These are phyloP conservation scores for Vigna trinervia DNA, from an alignment of 306 rosid genomes.

Conservation along the genomic window DNA sequence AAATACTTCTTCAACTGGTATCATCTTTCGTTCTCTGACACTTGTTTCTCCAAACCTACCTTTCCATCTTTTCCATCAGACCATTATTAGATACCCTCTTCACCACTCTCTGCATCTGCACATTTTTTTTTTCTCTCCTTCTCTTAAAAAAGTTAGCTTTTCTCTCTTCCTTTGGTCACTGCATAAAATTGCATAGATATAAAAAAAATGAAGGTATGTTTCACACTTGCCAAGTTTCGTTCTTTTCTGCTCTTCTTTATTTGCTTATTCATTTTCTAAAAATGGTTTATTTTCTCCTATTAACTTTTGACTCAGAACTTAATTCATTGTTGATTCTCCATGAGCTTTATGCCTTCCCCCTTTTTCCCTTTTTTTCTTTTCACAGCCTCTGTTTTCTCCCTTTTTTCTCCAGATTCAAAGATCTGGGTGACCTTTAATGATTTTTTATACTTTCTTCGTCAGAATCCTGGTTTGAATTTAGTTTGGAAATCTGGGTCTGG, in stretches of 20 bases:
- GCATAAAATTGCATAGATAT: slow-evolving; percentile 23
- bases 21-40: slow-evolving; percentile 21
- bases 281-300: neutral
- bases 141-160: neutral
- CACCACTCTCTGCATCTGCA: neutral
- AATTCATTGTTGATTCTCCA: slow-evolving; percentile 48
- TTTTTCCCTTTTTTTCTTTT: neutral
- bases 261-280: neutral
- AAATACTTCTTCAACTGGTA: neutral
- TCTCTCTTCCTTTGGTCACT: slow-evolving; percentile 45
- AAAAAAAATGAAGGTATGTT: slow-evolving; percentile 72
- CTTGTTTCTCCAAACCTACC: slow-evolving; percentile 3
- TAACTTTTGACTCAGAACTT: slow-evolving; percentile 10
- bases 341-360: slow-evolving; percentile 33
- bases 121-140: slow-evolving; percentile 2
- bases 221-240: slow-evolving; percentile 41
- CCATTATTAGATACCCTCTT: slow-evolving; percentile 38
- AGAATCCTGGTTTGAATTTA: slow-evolving; percentile 39
- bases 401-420: slow-evolving; percentile 34
- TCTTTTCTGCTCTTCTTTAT: neutral
- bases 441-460: slow-evolving; percentile 31
- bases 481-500: slow-evolving; percentile 9
- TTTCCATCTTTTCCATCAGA: slow-evolving; percentile 34
- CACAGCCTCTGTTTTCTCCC: slow-evolving; percentile 3
- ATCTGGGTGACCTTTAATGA: slow-evolving; percentile 37